Conservation (phyloP, 345 rosid species). For the Citrus maxima region DNA sequence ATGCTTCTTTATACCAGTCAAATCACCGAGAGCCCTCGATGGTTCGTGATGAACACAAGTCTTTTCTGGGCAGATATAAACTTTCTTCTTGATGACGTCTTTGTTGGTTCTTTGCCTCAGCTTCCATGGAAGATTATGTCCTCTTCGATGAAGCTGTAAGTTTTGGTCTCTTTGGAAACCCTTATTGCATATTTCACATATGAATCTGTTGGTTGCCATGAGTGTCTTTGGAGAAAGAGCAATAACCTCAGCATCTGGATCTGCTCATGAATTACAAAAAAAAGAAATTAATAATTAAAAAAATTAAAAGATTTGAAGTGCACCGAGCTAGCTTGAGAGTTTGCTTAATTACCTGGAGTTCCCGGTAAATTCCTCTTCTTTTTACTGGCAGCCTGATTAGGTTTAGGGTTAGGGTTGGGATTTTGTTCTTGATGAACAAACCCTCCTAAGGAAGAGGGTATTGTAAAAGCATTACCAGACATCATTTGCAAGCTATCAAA, state of each 20-base stretch:
- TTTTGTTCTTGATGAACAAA: constrained; percentile 48
- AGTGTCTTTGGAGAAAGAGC: constrained; percentile 88
- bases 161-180: constrained; percentile 98
- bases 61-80: constrained; percentile 89
- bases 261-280: constrained; percentile 28
- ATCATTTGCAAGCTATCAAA: constrained; percentile 44
- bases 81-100: constrained; percentile 63
- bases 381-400: constrained; percentile 34
- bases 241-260: constrained; percentile 97
- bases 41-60: constrained; percentile 88
- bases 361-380: constrained; percentile 96
- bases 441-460: constrained; percentile 49
- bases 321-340: no score
- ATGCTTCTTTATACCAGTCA: constrained; percentile 94
- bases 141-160: constrained; percentile 91
- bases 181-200: constrained; percentile 94
- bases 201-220: constrained; percentile 89
- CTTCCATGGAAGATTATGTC: constrained; percentile 98
- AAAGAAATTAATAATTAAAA: no score
- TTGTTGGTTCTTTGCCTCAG: constrained; percentile 70
- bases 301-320: neutral
- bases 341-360: constrained; percentile 59
- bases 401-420: constrained; percentile 67
- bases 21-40: constrained; percentile 89
- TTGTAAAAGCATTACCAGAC: constrained; percentile 62